Conservation (phyloP, 495 filamentous ascomycete genomes). For the Lindgomyces ingoldianus region DNA sequence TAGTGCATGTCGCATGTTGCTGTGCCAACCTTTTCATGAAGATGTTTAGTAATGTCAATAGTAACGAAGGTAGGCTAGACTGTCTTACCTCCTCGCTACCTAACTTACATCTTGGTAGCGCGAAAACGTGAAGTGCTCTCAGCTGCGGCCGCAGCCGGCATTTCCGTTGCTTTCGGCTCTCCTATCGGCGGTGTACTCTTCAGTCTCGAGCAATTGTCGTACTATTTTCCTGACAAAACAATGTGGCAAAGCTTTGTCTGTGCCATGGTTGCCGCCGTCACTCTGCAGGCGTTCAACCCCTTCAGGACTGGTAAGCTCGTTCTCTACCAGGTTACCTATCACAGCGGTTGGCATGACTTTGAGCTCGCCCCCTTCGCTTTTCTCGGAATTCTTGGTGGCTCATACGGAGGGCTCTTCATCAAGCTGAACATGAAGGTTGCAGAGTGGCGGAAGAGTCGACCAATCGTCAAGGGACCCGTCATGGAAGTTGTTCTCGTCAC, state of each 20-base stretch:
- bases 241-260: conserved; percentile 99
- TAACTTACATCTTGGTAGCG: conserved; percentile 52
- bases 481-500: conserved; percentile 75
- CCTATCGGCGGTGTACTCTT: conserved; percentile 96
- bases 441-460: conserved; percentile 69
- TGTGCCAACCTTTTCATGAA: conserved; percentile 97
- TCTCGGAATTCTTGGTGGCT: conserved; percentile 83
- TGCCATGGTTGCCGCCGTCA: conserved; percentile 95
- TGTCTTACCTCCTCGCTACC: not conserved
- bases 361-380: conserved; percentile 87
- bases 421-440: conserved; percentile 88
- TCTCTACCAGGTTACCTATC: conserved; percentile 94
- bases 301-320: conserved; percentile 96
- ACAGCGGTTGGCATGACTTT: conserved; percentile 88
- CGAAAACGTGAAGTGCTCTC: conserved; percentile 95
- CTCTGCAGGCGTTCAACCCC: conserved; percentile 87
- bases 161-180: conserved; percentile 96
- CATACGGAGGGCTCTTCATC: conserved; percentile 95
- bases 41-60: conserved; percentile 75
- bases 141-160: conserved; percentile 89
- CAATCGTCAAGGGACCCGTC: conserved; percentile 66
- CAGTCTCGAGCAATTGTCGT: conserved; percentile 93
- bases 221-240: conserved; percentile 98
- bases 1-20: conserved; percentile 97
- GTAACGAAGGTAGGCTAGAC: conserved; percentile 73